Percentiles rank a stretch among this genome's conserved stretches.
These are phyloP conservation scores for Pleurotus giganteus DNA, from an alignment of 768 basidiomycete genomes.

Conservation along the genomic window DNA sequence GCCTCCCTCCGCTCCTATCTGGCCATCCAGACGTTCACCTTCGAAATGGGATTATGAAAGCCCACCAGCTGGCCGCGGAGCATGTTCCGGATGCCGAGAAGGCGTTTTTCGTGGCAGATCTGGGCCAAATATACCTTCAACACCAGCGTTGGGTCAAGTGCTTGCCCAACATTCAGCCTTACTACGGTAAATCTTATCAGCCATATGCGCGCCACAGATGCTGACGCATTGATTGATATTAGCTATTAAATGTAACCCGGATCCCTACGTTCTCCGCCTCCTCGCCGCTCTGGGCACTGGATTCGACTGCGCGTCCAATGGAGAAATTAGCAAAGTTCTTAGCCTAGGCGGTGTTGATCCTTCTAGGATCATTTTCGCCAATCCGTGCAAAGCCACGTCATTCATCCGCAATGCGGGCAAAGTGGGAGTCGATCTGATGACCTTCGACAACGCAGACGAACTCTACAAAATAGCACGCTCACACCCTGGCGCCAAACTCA, in stretches of 20 bases:
- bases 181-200: slow-evolving; percentile 70
- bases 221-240: slow-evolving; percentile 19
- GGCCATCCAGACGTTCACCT: slow-evolving; percentile 77
- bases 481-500: slow-evolving; percentile 80
- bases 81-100: slow-evolving; percentile 77
- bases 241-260: slow-evolving; percentile 99
- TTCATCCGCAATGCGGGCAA: slow-evolving; percentile 86
- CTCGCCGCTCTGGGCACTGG: slow-evolving; percentile 88
- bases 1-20: slow-evolving; percentile 61
- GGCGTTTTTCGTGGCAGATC: slow-evolving; percentile 96
- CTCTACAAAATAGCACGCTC: slow-evolving; percentile 85
- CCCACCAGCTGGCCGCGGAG: slow-evolving; percentile 47
- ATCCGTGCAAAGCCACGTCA: slow-evolving; percentile 96
- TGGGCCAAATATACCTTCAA: slow-evolving; percentile 82
- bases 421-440: slow-evolving; percentile 87
- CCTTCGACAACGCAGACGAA: slow-evolving; percentile 98
- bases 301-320: slow-evolving; percentile 96
- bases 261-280: slow-evolving; percentile 89
- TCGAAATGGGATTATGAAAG: slow-evolving; percentile 72
- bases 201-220: slow-evolving; percentile 11
- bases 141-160: slow-evolving; percentile 77
- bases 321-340: slow-evolving; percentile 85
- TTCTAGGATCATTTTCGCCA: slow-evolving; percentile 91
- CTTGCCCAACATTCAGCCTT: slow-evolving; percentile 87
- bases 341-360: slow-evolving; percentile 72